A percentile compares a stretch with the other conserved stretches of the same genome.
Conservation (phyloP, 805 yeast genomes). For the Barnettozyma botsteinii region DNA sequence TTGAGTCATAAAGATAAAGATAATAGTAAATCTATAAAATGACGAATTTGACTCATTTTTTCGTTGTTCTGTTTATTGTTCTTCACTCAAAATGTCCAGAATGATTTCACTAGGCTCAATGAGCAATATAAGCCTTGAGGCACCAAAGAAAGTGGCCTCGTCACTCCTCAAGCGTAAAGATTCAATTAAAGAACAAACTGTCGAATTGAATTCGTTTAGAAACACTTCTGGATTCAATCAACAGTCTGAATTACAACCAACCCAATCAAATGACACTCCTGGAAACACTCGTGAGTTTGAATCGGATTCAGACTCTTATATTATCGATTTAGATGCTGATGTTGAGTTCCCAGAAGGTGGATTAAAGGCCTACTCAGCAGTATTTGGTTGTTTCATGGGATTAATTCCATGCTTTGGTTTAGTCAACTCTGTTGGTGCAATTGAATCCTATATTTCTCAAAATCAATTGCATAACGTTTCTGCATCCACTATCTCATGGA, state of each 20-base stretch:
- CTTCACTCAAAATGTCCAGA: no score
- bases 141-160: background rate
- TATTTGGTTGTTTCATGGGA: conserved; percentile 57
- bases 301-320: background rate
- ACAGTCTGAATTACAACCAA: background rate
- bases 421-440: conserved; percentile 58
- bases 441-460: conserved; percentile 51
- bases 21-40: no score
- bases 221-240: background rate
- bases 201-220: background rate
- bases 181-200: background rate
- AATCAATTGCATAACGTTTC: conserved; percentile 47
- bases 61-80: no score
- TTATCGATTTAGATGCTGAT: conserved; percentile 10
- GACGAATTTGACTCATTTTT: no score
- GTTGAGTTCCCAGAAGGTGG: conserved; percentile 51
- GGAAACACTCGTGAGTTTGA: background rate
- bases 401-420: conserved; percentile 54
- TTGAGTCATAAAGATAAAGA: no score
- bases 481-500: conserved; percentile 56
- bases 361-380: conserved; percentile 46
- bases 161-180: background rate
- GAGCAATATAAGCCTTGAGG: background rate
- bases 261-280: background rate
- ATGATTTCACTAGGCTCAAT: background rate